These are phyloP conservation scores for Acer negundo DNA, from an alignment of 345 rosid species.

Conservation along the genomic window DNA sequence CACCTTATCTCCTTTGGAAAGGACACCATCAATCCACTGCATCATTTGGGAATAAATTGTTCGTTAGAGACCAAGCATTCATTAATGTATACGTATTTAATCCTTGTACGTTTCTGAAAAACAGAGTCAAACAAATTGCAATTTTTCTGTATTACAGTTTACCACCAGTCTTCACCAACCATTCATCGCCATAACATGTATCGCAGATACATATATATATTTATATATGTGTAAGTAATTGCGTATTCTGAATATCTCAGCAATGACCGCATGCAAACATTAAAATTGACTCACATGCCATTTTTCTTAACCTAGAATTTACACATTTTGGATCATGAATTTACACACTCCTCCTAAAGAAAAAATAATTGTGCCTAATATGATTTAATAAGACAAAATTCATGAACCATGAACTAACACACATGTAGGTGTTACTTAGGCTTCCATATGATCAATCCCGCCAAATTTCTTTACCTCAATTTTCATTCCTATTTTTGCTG, in stretches of 20 bases:
- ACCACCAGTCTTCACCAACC: neutral
- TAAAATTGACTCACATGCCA: neutral
- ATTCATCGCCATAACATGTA: neutral
- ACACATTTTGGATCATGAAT: too few relatives aligned
- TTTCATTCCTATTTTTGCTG: neutral
- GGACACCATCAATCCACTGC: slow-evolving; percentile 85
- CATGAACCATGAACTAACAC: neutral
- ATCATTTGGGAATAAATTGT: slow-evolving; percentile 18
- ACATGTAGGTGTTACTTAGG: neutral
- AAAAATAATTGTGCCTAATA: neutral
- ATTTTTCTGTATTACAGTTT: neutral
- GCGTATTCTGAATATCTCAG: neutral
- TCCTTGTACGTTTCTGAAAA: neutral
- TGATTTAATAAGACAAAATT: neutral
- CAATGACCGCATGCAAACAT: neutral
- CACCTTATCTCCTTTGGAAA: slow-evolving; percentile 62
- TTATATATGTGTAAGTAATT: too few relatives aligned
- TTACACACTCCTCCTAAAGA: neutral
- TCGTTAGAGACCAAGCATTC: neutral
- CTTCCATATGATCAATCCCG: neutral
- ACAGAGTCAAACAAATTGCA: neutral
- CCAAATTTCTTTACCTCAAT: neutral
- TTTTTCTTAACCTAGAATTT: neutral
- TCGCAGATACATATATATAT: neutral
- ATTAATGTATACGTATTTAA: neutral